phyloP scores from a whole-genome alignment of 2,329 filamentous ascomycete genomes.

The Elsinoe australis region DNA sequence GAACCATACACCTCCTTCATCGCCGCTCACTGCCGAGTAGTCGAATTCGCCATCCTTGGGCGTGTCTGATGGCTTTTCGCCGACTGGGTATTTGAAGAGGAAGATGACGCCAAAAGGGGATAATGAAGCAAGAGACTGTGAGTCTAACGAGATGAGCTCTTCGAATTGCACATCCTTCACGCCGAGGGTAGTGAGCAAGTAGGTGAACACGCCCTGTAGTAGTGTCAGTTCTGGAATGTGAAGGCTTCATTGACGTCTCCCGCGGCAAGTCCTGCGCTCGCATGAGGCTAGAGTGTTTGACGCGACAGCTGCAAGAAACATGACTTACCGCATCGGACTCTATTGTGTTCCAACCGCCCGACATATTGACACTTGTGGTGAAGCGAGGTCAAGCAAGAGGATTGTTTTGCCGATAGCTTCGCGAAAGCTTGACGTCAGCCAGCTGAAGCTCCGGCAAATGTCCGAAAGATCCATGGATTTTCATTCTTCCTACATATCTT shows the following conservation, averaged over 20 bases:
- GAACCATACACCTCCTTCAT: conserved; percentile 62
- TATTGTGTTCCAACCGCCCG: conserved; percentile 90
- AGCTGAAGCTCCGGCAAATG: background rate
- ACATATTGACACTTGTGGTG: conserved; percentile 22
- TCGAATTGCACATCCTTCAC: conserved; percentile 94
- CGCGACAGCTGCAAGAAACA: no score
- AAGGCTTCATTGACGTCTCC: no score
- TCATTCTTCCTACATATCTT: no score
- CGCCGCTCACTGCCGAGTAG: conserved; percentile 50
- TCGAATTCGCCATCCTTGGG: conserved; percentile 81
- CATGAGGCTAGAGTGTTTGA: background rate
- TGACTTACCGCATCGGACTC: conserved; percentile 82
- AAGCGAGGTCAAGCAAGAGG: no score
- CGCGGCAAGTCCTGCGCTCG: background rate
- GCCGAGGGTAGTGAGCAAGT: conserved; percentile 83
- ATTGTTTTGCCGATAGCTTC: background rate
- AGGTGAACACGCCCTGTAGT: conserved; percentile 84
- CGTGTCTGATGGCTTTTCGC: conserved; percentile 54
- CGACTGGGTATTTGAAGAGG: conserved; percentile 91
- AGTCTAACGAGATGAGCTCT: conserved; percentile 83
- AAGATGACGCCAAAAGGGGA: conserved; percentile 72
- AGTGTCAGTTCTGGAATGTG: conserved; percentile 4
- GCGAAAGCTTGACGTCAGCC: background rate
- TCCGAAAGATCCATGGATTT: no score
- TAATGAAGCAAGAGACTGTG: conserved; percentile 61